Base-by-base conservation (phyloP, 1,284 basidiomycete genomes). In the Pisolithus thermaeus region DNA sequence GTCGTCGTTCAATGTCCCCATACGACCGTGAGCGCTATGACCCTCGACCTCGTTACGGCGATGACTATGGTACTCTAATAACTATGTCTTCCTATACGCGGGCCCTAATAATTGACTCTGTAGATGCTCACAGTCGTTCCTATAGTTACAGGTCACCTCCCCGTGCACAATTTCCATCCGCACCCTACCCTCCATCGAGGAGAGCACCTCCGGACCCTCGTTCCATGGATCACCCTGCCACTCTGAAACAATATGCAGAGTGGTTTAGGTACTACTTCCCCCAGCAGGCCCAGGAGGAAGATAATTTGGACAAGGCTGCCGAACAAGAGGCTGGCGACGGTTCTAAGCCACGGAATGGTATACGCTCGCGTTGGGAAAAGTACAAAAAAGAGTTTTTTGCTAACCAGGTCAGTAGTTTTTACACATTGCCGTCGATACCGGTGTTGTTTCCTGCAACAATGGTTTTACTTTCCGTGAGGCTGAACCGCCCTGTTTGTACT, bases 321-420 rank as follows among this genome's bases (percentile, higher is more conserved):
- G 87, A 89, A 59, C 81, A 83, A 65, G 86, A 88, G 63, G 87
- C 87, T 11, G 86, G 81, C 25, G 83, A 88, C 62, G 88, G 86
- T 50, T 74, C 82, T 49, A 82, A 88, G 70, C 83, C 90, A 59
- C 80, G 87, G 52, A 86, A 92, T 66, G 86, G 87, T 46, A 88
- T 90, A 65, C 82, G 80, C 68, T 68, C 78, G 56, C 81, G 82
- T 48, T 96, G 92, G 82, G 92, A 95, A 69, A 89, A 90, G 62
- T 95, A 95, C 67, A 90, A 92, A 71, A 92, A 92, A 67, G 87
- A 90, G 51, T 94, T 92, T 64, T 74, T 83, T 51, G 84, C 84
- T 41, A 78, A 80, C 54, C 92, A 95, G 85, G 92, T 93, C 62
- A 73, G 85, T 73, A 58, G 58, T 55, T 22, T 46, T 52, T 59